phyloP scores from a whole-genome alignment of 768 basidiomycete species.

The Tephrocybe sp. region DNA sequence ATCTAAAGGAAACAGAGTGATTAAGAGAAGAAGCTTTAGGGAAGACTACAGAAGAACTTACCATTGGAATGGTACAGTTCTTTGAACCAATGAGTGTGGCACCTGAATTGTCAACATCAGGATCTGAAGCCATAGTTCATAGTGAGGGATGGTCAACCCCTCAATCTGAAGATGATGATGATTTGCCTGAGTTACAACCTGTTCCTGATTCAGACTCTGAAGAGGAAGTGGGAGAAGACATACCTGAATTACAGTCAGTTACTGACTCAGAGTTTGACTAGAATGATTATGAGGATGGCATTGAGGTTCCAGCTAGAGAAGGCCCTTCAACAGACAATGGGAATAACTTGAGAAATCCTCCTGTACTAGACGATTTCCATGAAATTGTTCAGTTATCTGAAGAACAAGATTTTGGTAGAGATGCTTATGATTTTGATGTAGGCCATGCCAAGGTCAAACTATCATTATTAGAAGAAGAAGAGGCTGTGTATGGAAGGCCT shows the following conservation, averaged over 20 bases:
- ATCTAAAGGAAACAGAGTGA: neutral
- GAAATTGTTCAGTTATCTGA: neutral
- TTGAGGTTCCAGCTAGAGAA: neutral
- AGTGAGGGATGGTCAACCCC: neutral
- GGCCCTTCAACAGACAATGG: neutral
- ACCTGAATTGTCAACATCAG: too few species aligned
- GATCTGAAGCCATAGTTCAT: too few species aligned
- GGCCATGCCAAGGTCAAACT: neutral
- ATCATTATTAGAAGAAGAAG: neutral
- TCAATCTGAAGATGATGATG: neutral
- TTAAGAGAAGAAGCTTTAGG: constrained; percentile 1
- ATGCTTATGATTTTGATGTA: neutral
- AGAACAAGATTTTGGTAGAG: neutral
- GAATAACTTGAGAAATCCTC: neutral
- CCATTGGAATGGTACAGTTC: neutral
- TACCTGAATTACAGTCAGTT: neutral
- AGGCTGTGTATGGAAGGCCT: neutral
- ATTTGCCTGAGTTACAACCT: neutral
- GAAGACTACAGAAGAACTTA: neutral
- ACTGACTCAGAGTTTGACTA: neutral
- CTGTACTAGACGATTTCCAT: neutral
- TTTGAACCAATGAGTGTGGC: too few species aligned
- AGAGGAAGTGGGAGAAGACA: neutral
- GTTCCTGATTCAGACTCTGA: neutral
- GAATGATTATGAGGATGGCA: neutral